Evolutionary conservation across 2,329 filamentous ascomycete genomes (phyloP).

Genomic region (Fusarium beomiforme): DNA sequence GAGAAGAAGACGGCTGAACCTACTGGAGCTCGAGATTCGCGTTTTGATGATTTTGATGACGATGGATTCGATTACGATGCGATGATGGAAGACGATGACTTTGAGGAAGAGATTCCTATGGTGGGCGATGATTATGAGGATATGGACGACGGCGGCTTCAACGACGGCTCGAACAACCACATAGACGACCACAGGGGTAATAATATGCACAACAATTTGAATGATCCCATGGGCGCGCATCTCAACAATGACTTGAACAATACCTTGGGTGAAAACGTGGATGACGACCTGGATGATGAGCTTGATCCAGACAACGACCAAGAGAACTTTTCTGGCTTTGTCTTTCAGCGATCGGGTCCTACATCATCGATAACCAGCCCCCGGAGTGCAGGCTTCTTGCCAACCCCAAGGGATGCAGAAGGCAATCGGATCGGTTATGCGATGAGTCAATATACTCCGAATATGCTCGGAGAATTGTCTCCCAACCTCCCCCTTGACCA

Average conservation of each 20-base stretch:
- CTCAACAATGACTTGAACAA: conserved; percentile 38
- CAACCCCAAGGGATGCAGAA: conserved; percentile 65
- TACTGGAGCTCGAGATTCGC: conserved; percentile 58
- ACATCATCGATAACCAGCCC: conserved; percentile 63
- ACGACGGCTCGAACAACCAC: conserved; percentile 34
- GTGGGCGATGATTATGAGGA: conserved; percentile 46
- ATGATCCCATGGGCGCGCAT: not conserved
- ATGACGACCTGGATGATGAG: conserved; percentile 41
- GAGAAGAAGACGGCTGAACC: conserved; percentile 62
- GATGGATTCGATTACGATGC: conserved; percentile 69
- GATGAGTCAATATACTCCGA: conserved; percentile 58
- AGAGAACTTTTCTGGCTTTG: conserved; percentile 69
- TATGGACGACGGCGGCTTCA: conserved; percentile 40
- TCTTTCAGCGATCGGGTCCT: conserved; percentile 65
- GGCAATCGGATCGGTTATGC: conserved; percentile 68
- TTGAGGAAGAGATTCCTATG: conserved; percentile 63
- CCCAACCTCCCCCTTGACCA: conserved; percentile 22
- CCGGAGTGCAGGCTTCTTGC: conserved; percentile 55
- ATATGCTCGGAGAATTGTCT: conserved; percentile 30
- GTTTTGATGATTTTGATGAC: conserved; percentile 71
- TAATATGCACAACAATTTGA: conserved; percentile 34
- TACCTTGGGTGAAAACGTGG: conserved; percentile 8
- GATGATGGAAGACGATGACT: conserved; percentile 71
- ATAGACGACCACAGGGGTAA: not conserved
- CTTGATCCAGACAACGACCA: conserved; percentile 51